Conservation (phyloP, 1,284 basidiomycete genomes). For the Moesziomyces parantarcticus region DNA sequence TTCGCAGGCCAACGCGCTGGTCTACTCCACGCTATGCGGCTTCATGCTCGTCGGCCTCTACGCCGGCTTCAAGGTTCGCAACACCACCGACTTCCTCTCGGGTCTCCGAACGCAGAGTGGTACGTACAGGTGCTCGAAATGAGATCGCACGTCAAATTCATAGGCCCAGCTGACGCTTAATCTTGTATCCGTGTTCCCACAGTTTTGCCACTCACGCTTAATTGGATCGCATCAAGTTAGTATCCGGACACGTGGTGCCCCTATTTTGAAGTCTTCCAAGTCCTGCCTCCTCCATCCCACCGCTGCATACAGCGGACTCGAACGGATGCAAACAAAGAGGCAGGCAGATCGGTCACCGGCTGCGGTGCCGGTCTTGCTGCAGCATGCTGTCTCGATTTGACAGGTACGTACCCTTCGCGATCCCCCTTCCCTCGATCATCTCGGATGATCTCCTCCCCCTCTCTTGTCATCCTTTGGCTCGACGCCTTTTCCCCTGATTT, state of each 20-base stretch:
- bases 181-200: not conserved
- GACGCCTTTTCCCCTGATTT: constrained; percentile 42
- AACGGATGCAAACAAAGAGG: constrained; percentile 24
- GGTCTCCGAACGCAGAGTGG: constrained; percentile 66
- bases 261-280: constrained; percentile 25
- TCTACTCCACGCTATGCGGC: constrained; percentile 64
- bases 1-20: constrained; percentile 62
- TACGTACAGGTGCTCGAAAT: constrained; percentile 24
- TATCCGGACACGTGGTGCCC: constrained; percentile 17
- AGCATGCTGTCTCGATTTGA: constrained; percentile 6
- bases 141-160: not conserved
- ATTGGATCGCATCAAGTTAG: constrained; percentile 68
- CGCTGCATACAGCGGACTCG: constrained; percentile 43
- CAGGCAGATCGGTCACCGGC: not conserved
- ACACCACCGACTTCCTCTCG: constrained; percentile 61
- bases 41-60: constrained; percentile 66
- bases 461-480: constrained; percentile 18
- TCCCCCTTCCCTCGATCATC: constrained; percentile 16
- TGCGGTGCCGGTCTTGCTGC: not conserved
- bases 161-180: not conserved
- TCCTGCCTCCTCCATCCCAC: constrained; percentile 26
- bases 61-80: constrained; percentile 63
- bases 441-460: constrained; percentile 4
- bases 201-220: constrained; percentile 64
- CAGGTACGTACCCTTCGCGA: constrained; percentile 39